Evolutionary conservation across 805 yeast species (phyloP), one percentile per base, ranked within the genome.

Genomic region (Cyberlindnera nakhonratchasimensis): DNA sequence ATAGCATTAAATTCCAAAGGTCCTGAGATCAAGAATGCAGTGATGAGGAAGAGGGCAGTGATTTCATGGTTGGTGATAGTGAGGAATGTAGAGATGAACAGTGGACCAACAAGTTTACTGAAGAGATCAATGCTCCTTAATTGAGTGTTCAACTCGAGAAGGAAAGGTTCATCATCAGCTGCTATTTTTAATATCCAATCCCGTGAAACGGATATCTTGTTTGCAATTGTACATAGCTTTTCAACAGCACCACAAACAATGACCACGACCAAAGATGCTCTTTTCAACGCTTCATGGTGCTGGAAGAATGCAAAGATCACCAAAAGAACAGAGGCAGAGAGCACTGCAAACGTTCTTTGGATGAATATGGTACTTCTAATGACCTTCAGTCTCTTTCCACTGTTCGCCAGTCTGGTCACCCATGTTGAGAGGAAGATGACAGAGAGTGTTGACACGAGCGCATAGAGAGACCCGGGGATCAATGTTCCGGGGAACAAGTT

Each of bases 151-250:
- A 67, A 41, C 8, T 49, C 46, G 10, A 55, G 45, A 31, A 66
- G 35, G 31, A 50, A 48, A 5, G 40, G 47, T 20, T 51, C 39
- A 44, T 61, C 57, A 29, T 57, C 53, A 2, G 60, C 57, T 17
- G 55, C 46, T 17, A 67, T 63, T 10, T 62, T 69, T 4, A 65
- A 65, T 2, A 68, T 61, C 72, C 72, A 67, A 47, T 67, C 72
- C 26, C 71, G 53, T 30, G 65, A 68, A 14, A 67, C 63, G 4
- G 69, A 50, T n/a, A 68, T 59, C 23, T 58, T 58, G 46, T 68
- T 68, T 24, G 65, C 54, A 30, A 63, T 55, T 4, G 66, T 50
- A 37, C 59, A 58, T 14, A 64, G 48, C 32, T 55, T 60, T 46
- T 67, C 71, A 14, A 59, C 53, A 30, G 66, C 57, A 3, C 69